phyloP scores from a whole-genome alignment of 352 stramenopile genomes.

The Phytophthora brassicae region DNA sequence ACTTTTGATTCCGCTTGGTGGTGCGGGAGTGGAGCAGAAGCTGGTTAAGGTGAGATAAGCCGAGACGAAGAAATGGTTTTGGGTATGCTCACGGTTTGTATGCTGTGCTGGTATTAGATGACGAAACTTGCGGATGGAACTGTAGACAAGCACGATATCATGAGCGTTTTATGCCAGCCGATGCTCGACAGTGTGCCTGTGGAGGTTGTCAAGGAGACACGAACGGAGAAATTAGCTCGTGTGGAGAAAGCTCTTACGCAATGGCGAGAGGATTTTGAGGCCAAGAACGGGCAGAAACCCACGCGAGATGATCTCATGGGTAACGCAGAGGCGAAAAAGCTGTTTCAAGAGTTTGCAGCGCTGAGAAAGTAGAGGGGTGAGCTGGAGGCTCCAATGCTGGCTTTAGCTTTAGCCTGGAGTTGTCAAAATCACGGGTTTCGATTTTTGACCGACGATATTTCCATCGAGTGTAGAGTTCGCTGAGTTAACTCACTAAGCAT shows the following conservation, averaged over 20 bases:
- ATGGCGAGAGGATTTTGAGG: constrained; percentile 74
- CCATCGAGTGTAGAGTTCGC: background rate
- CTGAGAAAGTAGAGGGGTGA: constrained; percentile 57
- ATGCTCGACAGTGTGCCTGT: constrained; percentile 66
- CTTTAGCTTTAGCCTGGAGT: too few species aligned
- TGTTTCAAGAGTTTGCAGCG: constrained; percentile 73
- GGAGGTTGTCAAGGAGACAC: constrained; percentile 51
- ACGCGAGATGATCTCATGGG: constrained; percentile 69
- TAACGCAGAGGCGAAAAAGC: constrained; percentile 50
- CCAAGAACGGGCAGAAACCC: constrained; percentile 46
- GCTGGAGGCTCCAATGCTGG: too few species aligned
- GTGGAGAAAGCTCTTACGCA: constrained; percentile 59
- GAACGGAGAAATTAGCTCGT: constrained; percentile 54
- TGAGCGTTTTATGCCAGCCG: constrained; percentile 86
- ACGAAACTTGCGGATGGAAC: constrained; percentile 58
- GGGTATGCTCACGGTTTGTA: constrained; percentile 5
- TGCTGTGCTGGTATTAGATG: constrained; percentile 41
- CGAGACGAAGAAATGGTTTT: background rate
- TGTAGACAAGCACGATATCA: constrained; percentile 69
- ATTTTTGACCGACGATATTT: background rate
- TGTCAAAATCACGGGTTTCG: constrained; percentile 9
- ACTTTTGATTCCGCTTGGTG: constrained; percentile 69
- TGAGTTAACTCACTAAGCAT: constrained; percentile 24
- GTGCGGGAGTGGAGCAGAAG: constrained; percentile 66
- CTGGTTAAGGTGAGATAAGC: constrained; percentile 72